phyloP scores from a whole-genome alignment of 345 rosid species.

The Lepidium didymum region DNA sequence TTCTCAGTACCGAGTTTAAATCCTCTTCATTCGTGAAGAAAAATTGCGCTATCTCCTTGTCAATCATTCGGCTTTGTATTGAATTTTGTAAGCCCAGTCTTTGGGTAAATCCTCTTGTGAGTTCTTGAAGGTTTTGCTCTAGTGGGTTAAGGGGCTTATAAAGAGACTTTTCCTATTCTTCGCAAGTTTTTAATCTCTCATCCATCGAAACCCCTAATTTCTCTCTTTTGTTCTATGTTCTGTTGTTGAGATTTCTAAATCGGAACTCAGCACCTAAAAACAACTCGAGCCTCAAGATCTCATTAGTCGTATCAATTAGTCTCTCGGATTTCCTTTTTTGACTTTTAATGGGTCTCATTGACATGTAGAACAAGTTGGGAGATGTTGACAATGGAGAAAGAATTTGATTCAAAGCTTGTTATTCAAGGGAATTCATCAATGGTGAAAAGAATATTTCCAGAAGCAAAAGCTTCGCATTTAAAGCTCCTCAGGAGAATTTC shows the following conservation, averaged over 20 bases:
- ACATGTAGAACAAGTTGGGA: slow-evolving; percentile 29
- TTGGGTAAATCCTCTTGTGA: too few relatives aligned
- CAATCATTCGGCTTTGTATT: too few relatives aligned
- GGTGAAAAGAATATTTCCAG: slow-evolving; percentile 6
- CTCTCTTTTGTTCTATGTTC: background rate
- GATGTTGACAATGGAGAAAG: slow-evolving; percentile 91
- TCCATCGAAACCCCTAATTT: slow-evolving; percentile 26
- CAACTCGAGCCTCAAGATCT: background rate
- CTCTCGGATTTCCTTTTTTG: background rate
- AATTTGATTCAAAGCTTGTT: slow-evolving; percentile 86
- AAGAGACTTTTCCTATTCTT: too few relatives aligned
- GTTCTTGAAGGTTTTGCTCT: too few relatives aligned
- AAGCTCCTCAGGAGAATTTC: slow-evolving; percentile 98
- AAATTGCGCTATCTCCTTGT: too few relatives aligned
- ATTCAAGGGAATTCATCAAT: slow-evolving; percentile 45
- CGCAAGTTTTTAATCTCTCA: background rate
- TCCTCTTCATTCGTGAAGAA: too few relatives aligned
- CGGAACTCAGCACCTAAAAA: background rate
- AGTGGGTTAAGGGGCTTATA: too few relatives aligned
- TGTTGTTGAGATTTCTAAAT: slow-evolving; percentile 2
- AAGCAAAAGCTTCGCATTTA: slow-evolving; percentile 82
- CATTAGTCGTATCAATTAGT: background rate
- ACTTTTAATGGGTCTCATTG: slow-evolving; percentile 1
- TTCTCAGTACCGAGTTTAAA: too few relatives aligned
- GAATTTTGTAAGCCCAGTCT: too few relatives aligned